phyloP scores from a whole-genome alignment of 192 early-diverging fungal species.

The Lunasporangiospora selenospora region DNA sequence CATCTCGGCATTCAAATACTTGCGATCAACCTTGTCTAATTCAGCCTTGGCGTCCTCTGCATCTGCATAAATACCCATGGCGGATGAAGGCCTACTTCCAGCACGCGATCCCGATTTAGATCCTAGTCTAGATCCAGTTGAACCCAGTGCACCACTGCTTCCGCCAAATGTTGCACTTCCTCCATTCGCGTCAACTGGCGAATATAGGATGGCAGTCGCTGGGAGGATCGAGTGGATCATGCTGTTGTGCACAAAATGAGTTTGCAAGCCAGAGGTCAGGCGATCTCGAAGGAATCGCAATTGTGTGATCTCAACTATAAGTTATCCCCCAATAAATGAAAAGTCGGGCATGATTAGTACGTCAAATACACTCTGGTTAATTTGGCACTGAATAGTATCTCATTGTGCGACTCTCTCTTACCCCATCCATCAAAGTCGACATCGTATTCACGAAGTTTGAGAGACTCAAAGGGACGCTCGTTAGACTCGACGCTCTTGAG shows the following conservation, averaged over 20 bases:
- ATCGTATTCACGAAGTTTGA: slow-evolving; percentile 54
- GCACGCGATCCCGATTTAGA: slow-evolving; percentile 38
- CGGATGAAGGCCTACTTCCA: slow-evolving; percentile 30
- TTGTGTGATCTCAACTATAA: slow-evolving; percentile 40
- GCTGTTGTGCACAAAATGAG: slow-evolving; percentile 46
- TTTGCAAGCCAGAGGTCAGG: slow-evolving; percentile 32
- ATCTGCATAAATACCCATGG: slow-evolving; percentile 43
- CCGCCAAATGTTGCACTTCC: slow-evolving; percentile 13
- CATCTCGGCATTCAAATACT: slow-evolving; percentile 46
- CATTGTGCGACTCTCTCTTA: too few relatives aligned
- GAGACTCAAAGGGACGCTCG: slow-evolving; percentile 57
- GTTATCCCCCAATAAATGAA: too few relatives aligned
- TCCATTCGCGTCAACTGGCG: slow-evolving; percentile 9
- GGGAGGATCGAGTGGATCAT: slow-evolving; percentile 43
- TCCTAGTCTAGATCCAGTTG: slow-evolving; percentile 15
- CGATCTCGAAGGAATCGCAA: slow-evolving; percentile 33
- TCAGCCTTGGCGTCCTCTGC: slow-evolving; percentile 44
- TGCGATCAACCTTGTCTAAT: slow-evolving; percentile 34
- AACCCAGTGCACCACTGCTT: slow-evolving; percentile 13
- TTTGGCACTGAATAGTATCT: too few relatives aligned
- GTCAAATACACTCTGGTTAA: too few relatives aligned
- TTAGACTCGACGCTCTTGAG: slow-evolving; percentile 63
- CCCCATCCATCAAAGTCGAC: slow-evolving; percentile 66
- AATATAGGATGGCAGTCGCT: slow-evolving; percentile 28
- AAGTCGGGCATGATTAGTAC: too few relatives aligned